Evolutionary conservation across 2,329 filamentous ascomycete genomes (phyloP), one percentile per base, ranked within the genome.

Genomic region (Diplodia mutila): DNA sequence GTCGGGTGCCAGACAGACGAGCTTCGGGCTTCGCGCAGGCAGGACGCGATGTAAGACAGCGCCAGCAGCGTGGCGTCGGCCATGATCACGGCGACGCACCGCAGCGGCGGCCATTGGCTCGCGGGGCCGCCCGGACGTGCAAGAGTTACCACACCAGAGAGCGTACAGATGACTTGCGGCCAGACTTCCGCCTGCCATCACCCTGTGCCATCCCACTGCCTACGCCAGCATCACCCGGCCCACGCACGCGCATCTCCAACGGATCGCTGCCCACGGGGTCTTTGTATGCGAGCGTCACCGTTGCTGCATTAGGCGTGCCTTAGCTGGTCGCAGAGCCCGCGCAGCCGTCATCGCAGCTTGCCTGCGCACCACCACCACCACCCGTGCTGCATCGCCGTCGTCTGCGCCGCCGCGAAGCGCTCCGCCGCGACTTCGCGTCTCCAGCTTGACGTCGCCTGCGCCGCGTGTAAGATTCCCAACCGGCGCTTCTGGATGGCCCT

Each of bases 81-180:
- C 27, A n/a, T 39, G 57, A 21, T 21, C 18, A 14, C 42, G 39
- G 57, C 57, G 57, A n/a, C 39, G 57, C 57, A 48, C 25, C 34
- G 42, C 57, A 32, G 57, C 16, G 6, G 29, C 37, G 42, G 25
- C 42, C 59, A 63, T 63, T 63, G 59, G 59, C 59, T 12, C 59
- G 27, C 42, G 23, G 59, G 42, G n/a, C 42, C 42, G 29, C 29
- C 57, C 59, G 59, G 59, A 63, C 42, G 59, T 61, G 57, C 57
- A 49, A 61, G 32, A 61, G 69, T 46, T 51, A 67, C 69, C 61
- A 69, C 70, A 69, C 71, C 67, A 72, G 67, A 61, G 71, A 68
- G 59, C 42, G 57, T 48, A 42, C 42, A 63, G 61, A 67, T 54
- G 59, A 54, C 66, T 29, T 61, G 25, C 57, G 39, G 39, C 54